Evolutionary conservation across 2,329 filamentous ascomycete genomes (phyloP).

Genomic region (Microsporum canis): DNA sequence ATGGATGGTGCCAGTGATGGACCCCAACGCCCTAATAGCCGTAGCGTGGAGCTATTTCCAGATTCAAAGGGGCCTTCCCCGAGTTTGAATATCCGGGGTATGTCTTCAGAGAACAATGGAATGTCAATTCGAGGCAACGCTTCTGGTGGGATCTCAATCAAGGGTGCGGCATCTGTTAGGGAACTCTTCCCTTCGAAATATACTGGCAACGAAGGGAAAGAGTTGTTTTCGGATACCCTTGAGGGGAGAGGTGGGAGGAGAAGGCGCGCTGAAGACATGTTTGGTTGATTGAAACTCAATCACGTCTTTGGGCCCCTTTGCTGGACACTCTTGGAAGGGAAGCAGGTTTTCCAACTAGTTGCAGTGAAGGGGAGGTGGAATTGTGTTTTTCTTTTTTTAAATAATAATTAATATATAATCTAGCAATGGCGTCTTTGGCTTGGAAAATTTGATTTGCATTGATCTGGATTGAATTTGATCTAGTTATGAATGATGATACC

Average conservation of each 20-base stretch:
- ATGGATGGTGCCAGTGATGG: constrained; percentile 30
- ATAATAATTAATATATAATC: not conserved
- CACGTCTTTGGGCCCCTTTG: not conserved
- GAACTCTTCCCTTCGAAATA: constrained; percentile 59
- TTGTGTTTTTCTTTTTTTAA: not conserved
- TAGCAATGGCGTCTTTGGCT: not conserved
- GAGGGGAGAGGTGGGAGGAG: constrained; percentile 49
- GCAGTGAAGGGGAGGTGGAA: not conserved
- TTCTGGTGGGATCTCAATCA: constrained; percentile 50
- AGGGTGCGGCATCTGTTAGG: constrained; percentile 53
- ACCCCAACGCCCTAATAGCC: constrained; percentile 17
- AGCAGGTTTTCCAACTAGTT: not conserved
- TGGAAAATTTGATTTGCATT: not conserved
- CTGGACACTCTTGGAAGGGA: not conserved
- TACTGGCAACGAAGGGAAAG: constrained; percentile 51
- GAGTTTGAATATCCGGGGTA: constrained; percentile 49
- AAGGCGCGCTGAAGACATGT: constrained; percentile 62
- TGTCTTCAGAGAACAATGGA: constrained; percentile 35
- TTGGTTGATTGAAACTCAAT: constrained; percentile 37
- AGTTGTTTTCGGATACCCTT: constrained; percentile 53
- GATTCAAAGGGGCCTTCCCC: constrained; percentile 10
- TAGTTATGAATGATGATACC: not conserved
- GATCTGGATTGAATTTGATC: not conserved
- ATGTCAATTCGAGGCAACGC: constrained; percentile 33
- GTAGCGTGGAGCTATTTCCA: constrained; percentile 32